Percentiles rank a stretch among this genome's conserved stretches.
These are phyloP conservation scores for Eragrostis curvula DNA, from an alignment of 176 grass and related monocot species.

Conservation along the genomic window DNA sequence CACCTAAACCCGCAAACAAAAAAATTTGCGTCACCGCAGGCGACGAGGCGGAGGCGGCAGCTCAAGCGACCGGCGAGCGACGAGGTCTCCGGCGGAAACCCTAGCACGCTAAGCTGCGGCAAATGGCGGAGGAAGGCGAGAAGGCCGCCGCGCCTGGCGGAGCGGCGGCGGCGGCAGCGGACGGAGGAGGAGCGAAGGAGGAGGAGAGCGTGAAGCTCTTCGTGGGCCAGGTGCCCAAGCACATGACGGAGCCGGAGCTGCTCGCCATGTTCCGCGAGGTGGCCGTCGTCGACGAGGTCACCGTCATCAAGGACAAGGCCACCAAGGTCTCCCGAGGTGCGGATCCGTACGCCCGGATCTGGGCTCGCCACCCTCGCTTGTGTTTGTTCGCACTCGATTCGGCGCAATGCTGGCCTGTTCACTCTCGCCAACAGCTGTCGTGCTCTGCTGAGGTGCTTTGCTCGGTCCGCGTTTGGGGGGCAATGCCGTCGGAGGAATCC, in stretches of 20 bases:
- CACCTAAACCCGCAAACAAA: slow-evolving; percentile 42
- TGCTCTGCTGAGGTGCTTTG: not conserved
- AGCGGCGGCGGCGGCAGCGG: not conserved
- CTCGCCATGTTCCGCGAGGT: slow-evolving; percentile 85
- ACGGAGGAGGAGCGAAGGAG: not conserved
- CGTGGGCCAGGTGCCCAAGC: slow-evolving; percentile 86
- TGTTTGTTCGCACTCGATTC: not conserved
- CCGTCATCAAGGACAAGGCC: slow-evolving; percentile 92
- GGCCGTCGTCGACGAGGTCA: slow-evolving; percentile 89
- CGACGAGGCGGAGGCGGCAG: slow-evolving; percentile 19
- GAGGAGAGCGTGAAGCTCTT: slow-evolving; percentile 83
- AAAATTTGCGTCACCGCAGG: slow-evolving; percentile 37
- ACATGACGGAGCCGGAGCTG: slow-evolving; percentile 73
- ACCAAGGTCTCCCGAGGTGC: slow-evolving; percentile 93
- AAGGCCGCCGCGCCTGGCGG: not conserved
- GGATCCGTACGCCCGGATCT: slow-evolving; percentile 52
- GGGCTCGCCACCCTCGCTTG: slow-evolving; percentile 1
- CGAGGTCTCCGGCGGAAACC: slow-evolving; percentile 20
- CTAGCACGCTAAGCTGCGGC: slow-evolving; percentile 14
- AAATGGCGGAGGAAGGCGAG: slow-evolving; percentile 61
- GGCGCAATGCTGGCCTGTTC: slow-evolving; percentile 35
- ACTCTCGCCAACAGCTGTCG: not conserved
- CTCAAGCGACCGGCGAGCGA: not conserved
- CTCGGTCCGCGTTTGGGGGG: not conserved
- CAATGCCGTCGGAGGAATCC: slow-evolving; percentile 37